These are phyloP conservation scores for Fusarium burgessii DNA, from an alignment of 2,329 filamentous ascomycete genomes.

Conservation along the genomic window DNA sequence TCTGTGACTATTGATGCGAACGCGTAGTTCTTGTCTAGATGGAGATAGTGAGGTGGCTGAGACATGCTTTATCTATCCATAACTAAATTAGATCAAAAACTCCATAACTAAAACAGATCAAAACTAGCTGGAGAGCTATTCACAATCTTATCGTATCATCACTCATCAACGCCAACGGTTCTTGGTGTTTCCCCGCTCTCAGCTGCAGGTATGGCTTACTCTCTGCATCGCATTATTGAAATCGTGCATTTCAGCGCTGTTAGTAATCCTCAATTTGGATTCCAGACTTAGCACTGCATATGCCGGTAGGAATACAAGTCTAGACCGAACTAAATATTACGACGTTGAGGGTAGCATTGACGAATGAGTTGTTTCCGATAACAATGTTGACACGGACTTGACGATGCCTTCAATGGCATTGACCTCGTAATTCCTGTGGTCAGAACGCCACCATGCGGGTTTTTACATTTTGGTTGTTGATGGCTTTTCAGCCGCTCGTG, in stretches of 20 bases:
- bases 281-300: not conserved
- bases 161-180: rapidly evolving
- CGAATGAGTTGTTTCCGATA: not conserved
- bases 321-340: not conserved
- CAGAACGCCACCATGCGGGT: not conserved
- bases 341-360: not conserved
- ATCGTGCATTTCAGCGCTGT: not conserved
- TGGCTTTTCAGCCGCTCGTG: not conserved
- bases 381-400: not conserved
- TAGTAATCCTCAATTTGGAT: not conserved
- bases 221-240: constrained; percentile 1
- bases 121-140: not conserved
- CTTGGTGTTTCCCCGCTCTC: not conserved
- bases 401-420: not conserved
- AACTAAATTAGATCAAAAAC: not conserved
- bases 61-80: not conserved
- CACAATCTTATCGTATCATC: not conserved
- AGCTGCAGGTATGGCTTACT: not conserved
- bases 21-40: not conserved
- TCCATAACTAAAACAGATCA: not conserved
- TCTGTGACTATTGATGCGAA: not conserved
- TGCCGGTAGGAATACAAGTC: not conserved
- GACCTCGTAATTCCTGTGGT: not conserved
- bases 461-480: not conserved
- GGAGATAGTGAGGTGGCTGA: not conserved